Evolutionary conservation across 2,329 filamentous ascomycete species (phyloP), one percentile per base, ranked within the genome.

Genomic region (Daldinia sp.): DNA sequence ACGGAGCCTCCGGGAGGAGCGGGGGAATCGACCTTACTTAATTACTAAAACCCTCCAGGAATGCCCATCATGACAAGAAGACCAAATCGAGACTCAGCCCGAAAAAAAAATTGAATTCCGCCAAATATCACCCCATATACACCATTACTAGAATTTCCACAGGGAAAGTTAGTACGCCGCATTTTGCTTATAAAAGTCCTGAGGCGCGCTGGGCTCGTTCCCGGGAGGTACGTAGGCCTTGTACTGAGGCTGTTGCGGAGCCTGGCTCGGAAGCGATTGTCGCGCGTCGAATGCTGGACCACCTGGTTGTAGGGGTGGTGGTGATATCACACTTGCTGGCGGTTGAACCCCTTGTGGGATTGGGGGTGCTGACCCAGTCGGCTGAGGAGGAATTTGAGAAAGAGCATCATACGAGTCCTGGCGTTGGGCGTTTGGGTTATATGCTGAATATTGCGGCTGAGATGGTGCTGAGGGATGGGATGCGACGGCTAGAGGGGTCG

Each of bases 171-270:
- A 74, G 50, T 73, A 72, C 29, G 70, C 69, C 25, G 77, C 71
- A 58, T 71, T 75, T 67, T 83, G 81, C 49, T 84, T 78, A 70
- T 88, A 88, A 70, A 85, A 88, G 71, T 87, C 85, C 50, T 79
- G 80, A 3, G 84, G 83, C 3, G 81, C 83, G 61, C 80, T 84
- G 1, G 81, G 80, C 8, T 77, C 81, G 30, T 77, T 47, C 15
- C 72, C 52, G 61, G 79, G 82, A 3, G 85, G 85, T 2, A 83
- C 81, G 61, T 90, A 90, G 0, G 87, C 82, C 73, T 85, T 88
- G 68, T 88, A 89, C 72, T 87, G 85, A 35, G 79, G 79, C 69
- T 80, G 78, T 15, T 69, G 69, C 34, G 66, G 67, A 35, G 61
- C 30, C 29, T 85, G 80, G 66, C 82, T 85, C 3, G 83, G 83